A percentile compares a stretch with the other conserved stretches of the same genome.
These are phyloP conservation scores for Diaporthe sp. DNA, from an alignment of 2,329 filamentous ascomycete genomes.

Conservation along the genomic window DNA sequence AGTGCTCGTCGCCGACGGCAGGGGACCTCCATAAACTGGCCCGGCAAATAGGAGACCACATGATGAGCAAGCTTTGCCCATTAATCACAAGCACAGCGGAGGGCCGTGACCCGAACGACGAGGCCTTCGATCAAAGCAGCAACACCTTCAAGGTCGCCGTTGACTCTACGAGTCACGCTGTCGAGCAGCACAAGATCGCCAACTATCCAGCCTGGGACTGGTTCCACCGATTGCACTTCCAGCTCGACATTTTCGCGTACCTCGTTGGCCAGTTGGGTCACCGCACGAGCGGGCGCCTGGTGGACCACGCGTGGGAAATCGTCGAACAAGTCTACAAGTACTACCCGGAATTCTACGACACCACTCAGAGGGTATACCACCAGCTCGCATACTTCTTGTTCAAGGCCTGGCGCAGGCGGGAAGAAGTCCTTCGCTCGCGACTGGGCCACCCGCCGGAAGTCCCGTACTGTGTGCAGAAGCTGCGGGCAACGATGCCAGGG, in stretches of 20 bases:
- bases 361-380: slow-evolving; percentile 59
- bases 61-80: slow-evolving; percentile 64
- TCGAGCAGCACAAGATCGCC: slow-evolving; percentile 59
- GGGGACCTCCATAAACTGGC: slow-evolving; percentile 68
- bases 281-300: slow-evolving; percentile 62
- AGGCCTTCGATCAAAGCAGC: slow-evolving; percentile 64
- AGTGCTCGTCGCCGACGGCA: slow-evolving; percentile 65
- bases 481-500: slow-evolving; percentile 58
- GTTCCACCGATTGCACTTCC: slow-evolving; percentile 69
- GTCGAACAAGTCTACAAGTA: slow-evolving; percentile 62
- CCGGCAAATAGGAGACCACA: slow-evolving; percentile 60
- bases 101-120: slow-evolving; percentile 63
- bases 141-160: slow-evolving; percentile 70
- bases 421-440: slow-evolving; percentile 53
- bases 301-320: slow-evolving; percentile 67
- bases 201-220: slow-evolving; percentile 65
- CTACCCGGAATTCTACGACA: slow-evolving; percentile 66
- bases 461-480: slow-evolving; percentile 61
- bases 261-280: slow-evolving; percentile 67
- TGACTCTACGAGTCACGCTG: slow-evolving; percentile 62
- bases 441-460: slow-evolving; percentile 55
- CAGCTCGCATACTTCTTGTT: slow-evolving; percentile 63
- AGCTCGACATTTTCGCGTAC: slow-evolving; percentile 69
- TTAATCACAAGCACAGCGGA: slow-evolving; percentile 62
- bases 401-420: slow-evolving; percentile 67